Evolutionary conservation across 805 yeast species (phyloP).

Genomic region (Kluyveromyces starmeri): DNA sequence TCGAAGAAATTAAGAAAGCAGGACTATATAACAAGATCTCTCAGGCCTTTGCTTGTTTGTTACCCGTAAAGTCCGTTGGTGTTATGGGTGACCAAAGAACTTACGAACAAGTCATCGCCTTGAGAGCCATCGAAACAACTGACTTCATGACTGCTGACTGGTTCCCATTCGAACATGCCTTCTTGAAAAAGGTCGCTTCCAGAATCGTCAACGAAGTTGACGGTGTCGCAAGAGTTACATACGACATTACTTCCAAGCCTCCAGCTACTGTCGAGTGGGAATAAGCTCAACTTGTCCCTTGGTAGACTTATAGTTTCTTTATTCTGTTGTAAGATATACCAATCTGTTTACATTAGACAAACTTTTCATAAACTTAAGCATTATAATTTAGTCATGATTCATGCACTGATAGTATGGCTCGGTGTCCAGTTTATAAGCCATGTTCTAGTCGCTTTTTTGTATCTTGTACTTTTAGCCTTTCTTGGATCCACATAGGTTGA

Average conservation of each 20-base stretch:
- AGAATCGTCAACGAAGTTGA: constrained; percentile 97
- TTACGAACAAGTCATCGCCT: constrained; percentile 97
- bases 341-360: too few species aligned
- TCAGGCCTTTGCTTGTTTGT: constrained; percentile 94
- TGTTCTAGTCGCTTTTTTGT: too few species aligned
- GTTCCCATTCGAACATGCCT: constrained; percentile 86
- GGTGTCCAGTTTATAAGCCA: too few species aligned
- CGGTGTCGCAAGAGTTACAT: constrained; percentile 98
- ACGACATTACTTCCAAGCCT: constrained; percentile 97
- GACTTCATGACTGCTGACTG: constrained; percentile 99
- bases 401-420: too few species aligned
- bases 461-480: too few species aligned
- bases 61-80: constrained; percentile 98
- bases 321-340: too few species aligned
- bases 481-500: too few species aligned
- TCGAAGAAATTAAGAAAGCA: constrained; percentile 88
- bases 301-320: too few species aligned
- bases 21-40: constrained; percentile 90
- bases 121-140: constrained; percentile 94
- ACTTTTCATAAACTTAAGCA: too few species aligned
- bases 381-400: too few species aligned
- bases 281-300: too few species aligned
- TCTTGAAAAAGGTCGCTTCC: constrained; percentile 86
- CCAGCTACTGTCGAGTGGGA: constrained; percentile 99
- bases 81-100: constrained; percentile 99